phyloP scores from a whole-genome alignment of 2,329 filamentous ascomycete genomes.

The Eutypa lata region DNA sequence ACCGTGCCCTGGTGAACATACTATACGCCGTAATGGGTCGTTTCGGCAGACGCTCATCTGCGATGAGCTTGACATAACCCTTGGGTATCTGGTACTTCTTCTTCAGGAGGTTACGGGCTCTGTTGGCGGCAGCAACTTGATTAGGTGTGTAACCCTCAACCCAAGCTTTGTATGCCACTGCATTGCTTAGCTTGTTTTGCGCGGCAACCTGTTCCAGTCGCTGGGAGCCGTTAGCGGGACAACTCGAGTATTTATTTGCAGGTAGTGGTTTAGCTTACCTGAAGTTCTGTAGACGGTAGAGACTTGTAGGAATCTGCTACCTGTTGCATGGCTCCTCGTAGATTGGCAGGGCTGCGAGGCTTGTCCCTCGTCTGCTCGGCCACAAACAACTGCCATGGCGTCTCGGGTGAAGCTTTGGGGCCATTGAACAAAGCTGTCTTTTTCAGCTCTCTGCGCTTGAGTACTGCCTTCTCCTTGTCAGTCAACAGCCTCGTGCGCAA shows the following conservation, averaged over 20 bases:
- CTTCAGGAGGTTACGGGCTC: slow-evolving; percentile 41
- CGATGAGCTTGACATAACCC: slow-evolving; percentile 27
- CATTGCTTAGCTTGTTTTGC: slow-evolving; percentile 41
- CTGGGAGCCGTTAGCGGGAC: slow-evolving; percentile 25
- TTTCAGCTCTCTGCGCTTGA: slow-evolving; percentile 30
- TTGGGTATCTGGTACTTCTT: slow-evolving; percentile 30
- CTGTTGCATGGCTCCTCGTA: slow-evolving; percentile 20
- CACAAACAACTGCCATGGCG: slow-evolving; percentile 38
- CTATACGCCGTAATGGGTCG: slow-evolving; percentile 28
- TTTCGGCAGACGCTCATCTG: slow-evolving; percentile 48
- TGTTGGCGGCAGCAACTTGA: slow-evolving; percentile 44
- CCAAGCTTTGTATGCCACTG: slow-evolving; percentile 43
- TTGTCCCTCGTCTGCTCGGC: slow-evolving; percentile 26
- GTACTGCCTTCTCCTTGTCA: slow-evolving; percentile 35
- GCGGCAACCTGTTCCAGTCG: slow-evolving; percentile 30
- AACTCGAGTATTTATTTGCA: not conserved
- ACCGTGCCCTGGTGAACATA: slow-evolving; percentile 37
- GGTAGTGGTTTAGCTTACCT: slow-evolving; percentile 35
- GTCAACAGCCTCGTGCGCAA: slow-evolving; percentile 27
- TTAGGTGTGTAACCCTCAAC: slow-evolving; percentile 38
- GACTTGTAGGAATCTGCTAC: slow-evolving; percentile 34
- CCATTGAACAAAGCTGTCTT: slow-evolving; percentile 39
- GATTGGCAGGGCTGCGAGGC: not conserved
- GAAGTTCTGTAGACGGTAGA: slow-evolving; percentile 37
- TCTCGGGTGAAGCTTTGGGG: slow-evolving; percentile 30